Evolutionary conservation across 148 eudicot species (phyloP).

Genomic region (Diospyros lotus): DNA sequence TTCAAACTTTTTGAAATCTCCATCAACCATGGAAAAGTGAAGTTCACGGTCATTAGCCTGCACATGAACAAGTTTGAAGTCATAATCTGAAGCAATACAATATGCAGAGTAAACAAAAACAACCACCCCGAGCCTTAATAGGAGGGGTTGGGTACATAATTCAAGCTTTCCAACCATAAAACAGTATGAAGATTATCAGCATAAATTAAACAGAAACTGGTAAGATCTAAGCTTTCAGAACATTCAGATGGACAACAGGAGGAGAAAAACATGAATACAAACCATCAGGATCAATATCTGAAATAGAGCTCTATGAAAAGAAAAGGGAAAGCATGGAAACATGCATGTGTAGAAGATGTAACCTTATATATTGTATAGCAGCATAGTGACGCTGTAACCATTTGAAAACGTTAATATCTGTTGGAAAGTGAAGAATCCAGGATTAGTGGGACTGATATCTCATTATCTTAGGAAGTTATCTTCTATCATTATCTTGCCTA

Average conservation of each 20-base stretch:
- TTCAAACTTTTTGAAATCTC: conserved; percentile 99
- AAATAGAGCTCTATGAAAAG: background rate
- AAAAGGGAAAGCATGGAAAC: too few relatives aligned
- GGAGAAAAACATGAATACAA: background rate
- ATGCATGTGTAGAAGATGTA: background rate
- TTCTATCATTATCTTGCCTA: too few relatives aligned
- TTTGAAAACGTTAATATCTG: too few relatives aligned
- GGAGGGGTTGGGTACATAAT: too few relatives aligned
- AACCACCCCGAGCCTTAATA: too few relatives aligned
- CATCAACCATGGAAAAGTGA: conserved; percentile 91
- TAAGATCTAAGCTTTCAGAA: background rate
- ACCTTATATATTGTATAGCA: too few relatives aligned
- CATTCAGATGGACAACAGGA: background rate
- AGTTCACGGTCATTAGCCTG: conserved; percentile 80
- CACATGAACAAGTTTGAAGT: conserved; percentile 23
- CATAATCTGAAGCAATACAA: background rate
- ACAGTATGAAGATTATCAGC: background rate
- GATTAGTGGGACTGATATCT: too few relatives aligned
- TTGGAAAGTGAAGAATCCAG: too few relatives aligned
- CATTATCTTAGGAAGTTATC: too few relatives aligned
- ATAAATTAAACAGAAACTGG: background rate
- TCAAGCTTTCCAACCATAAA: background rate
- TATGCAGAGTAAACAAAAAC: background rate
- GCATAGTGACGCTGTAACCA: too few relatives aligned
- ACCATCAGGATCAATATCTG: background rate